Evolutionary conservation across 257 asterid species (phyloP).

Genomic region (Verbena officinalis): DNA sequence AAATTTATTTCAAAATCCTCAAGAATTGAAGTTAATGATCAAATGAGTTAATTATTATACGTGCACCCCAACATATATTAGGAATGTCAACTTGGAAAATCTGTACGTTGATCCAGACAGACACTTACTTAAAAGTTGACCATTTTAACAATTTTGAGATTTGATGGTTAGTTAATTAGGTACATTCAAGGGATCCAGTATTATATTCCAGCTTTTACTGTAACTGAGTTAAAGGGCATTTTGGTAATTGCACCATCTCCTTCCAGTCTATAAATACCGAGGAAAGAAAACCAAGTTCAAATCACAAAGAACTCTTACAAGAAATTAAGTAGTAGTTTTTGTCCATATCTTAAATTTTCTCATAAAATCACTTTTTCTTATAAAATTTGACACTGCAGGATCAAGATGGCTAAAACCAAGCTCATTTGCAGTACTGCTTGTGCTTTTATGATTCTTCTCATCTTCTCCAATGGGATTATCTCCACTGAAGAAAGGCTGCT

Average conservation of each 20-base stretch:
- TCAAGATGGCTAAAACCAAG: constrained; percentile 35
- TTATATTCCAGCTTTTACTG: not conserved
- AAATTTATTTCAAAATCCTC: too few species aligned
- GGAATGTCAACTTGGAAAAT: not conserved
- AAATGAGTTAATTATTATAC: not conserved
- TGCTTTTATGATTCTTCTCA: constrained; percentile 20
- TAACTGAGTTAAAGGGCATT: not conserved
- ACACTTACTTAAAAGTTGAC: constrained; percentile 28
- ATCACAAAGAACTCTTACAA: not conserved
- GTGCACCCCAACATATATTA: not conserved
- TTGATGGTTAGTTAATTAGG: constrained; percentile 1
- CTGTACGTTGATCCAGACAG: not conserved
- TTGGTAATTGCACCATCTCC: constrained; percentile 7
- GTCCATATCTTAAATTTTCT: not conserved
- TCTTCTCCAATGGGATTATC: constrained; percentile 22
- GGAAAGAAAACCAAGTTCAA: not conserved
- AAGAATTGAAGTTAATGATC: too few species aligned
- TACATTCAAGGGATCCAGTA: constrained; percentile 13
- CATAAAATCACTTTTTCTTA: not conserved
- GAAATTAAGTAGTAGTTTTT: not conserved
- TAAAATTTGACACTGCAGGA: not conserved
- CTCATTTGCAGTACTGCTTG: constrained; percentile 13
- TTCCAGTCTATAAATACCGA: constrained; percentile 37
- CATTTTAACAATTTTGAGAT: not conserved
- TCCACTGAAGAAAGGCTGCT: constrained; percentile 29